These are phyloP conservation scores for Schizonepeta tenuifolia DNA, from an alignment of 257 asterid species.

Conservation along the genomic window DNA sequence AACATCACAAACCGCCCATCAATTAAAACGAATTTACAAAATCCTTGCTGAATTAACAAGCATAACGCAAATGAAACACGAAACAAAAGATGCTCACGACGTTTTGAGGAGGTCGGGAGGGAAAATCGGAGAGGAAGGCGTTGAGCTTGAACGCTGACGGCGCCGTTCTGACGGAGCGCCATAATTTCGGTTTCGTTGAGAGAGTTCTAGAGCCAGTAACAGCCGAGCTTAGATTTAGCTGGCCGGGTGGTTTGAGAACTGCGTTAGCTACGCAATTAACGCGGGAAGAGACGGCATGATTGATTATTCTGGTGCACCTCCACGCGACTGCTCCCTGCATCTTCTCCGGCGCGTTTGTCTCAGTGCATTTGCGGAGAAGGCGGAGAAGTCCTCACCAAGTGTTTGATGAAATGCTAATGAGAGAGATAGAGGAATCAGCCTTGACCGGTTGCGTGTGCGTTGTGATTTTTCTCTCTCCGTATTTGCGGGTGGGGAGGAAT, in stretches of 20 bases:
- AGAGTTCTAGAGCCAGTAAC: conserved; percentile 49
- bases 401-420: conserved; percentile 40
- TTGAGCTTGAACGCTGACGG: conserved; percentile 49
- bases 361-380: conserved; percentile 35
- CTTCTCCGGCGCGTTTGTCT: conserved; percentile 23
- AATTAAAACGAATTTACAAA: not conserved
- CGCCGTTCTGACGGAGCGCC: conserved; percentile 53
- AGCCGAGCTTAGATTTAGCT: conserved; percentile 31
- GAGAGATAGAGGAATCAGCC: conserved; percentile 6
- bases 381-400: conserved; percentile 16
- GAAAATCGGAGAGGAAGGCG: conserved; percentile 70
- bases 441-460: not conserved
- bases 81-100: conserved; percentile 42
- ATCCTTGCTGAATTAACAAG: conserved; percentile 5
- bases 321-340: conserved; percentile 53
- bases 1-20: not conserved
- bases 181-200: conserved; percentile 39
- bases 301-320: conserved; percentile 52
- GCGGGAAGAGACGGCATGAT: conserved; percentile 34
- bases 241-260: conserved; percentile 30
- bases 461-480: conserved; percentile 25
- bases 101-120: conserved; percentile 54
- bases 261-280: conserved; percentile 30
- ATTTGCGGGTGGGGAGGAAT: conserved; percentile 18
- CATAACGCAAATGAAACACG: not conserved